Evolutionary conservation across 2,329 filamentous ascomycete species (phyloP).

Genomic region (Amphichorda felina): DNA sequence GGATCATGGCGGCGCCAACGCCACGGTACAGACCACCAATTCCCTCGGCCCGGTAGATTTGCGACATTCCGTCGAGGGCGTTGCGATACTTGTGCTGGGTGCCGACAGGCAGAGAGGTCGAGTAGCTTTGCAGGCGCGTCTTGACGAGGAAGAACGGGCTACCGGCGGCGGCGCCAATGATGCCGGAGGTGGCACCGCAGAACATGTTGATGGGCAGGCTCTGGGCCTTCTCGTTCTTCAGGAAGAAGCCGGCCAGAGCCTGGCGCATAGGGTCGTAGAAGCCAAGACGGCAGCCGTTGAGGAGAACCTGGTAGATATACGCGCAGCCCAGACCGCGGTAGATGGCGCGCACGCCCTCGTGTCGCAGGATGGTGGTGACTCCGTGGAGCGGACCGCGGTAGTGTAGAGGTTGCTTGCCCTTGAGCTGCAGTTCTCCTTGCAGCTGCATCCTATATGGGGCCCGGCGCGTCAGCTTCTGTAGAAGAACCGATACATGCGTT

Average conservation of each 20-base stretch:
- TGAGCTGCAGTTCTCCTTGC: constrained; percentile 87
- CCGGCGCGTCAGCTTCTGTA: neutral
- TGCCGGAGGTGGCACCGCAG: constrained; percentile 76
- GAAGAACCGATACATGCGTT: neutral
- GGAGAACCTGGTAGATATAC: constrained; percentile 90
- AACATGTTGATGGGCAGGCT: constrained; percentile 88
- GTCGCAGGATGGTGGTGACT: constrained; percentile 76
- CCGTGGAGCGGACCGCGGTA: constrained; percentile 90
- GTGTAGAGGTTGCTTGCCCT: constrained; percentile 71
- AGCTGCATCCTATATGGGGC: constrained; percentile 62
- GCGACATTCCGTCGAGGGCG: constrained; percentile 67
- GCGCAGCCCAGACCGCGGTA: constrained; percentile 85
- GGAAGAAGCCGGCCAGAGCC: constrained; percentile 55
- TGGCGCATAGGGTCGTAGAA: constrained; percentile 94
- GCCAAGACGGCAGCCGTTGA: constrained; percentile 91
- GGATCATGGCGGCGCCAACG: constrained; percentile 85
- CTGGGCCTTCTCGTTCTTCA: constrained; percentile 63
- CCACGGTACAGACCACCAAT: constrained; percentile 77
- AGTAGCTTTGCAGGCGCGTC: constrained; percentile 88
- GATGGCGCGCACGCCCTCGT: constrained; percentile 77
- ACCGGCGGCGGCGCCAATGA: constrained; percentile 84
- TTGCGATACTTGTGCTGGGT: constrained; percentile 93
- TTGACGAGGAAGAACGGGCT: constrained; percentile 98
- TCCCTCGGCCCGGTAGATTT: constrained; percentile 72
- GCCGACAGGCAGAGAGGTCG: constrained; percentile 82